Base-by-base conservation (phyloP, 2,329 filamentous ascomycete genomes). In the Aspergillus texensis region DNA sequence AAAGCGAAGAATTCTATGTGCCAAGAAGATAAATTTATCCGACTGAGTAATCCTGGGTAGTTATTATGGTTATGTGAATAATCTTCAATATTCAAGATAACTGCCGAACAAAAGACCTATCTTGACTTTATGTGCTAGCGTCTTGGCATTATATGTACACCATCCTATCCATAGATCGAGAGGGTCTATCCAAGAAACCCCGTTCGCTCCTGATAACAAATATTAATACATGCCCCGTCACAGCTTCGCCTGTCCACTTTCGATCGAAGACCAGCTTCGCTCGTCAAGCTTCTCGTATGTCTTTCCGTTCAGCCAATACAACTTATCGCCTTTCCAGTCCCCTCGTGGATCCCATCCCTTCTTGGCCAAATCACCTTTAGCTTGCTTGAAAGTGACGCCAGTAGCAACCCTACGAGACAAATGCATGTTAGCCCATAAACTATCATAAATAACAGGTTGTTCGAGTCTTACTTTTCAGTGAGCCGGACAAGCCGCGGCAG, bases 351-450 rank as follows among this genome's bases (percentile, higher is more conserved):
- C 71, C 81, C 81, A 83, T 19, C 73, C 71, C 58, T 79, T 80
- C 66, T 80, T 80, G 30, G 77, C 69, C 30, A 83, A 65, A 10
- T 80, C 79, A 9, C 74, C 76, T 68, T 83, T 83, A 2, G 79
- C 78, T 65, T 84, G 81, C 66, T 84, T 84, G 73, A 84, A 83
- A 6, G 82, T 84, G n/a, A 79, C 81, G 52, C 79, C 80, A 1
- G 79, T 79, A 62, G 78, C 77, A 58, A 83, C 81, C 59, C 76
- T 78, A 45, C 19, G n/a, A 39, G n/a, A 14, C 14, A 65, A 66
- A 71, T 6, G 28, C 12, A 36, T 6, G 28, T 64, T n/a, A 43
- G 50, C 30, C 4, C 30, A 19, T 26, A 26, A 16, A 39, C 8
- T 26, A 14, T 36, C 11, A 39, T 21, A 21, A 4, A 16, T 2